Percentiles rank a stretch among this genome's conserved stretches.
These are phyloP conservation scores for Lasiodiplodia citricola DNA, from an alignment of 2,329 filamentous ascomycete species.

Conservation along the genomic window DNA sequence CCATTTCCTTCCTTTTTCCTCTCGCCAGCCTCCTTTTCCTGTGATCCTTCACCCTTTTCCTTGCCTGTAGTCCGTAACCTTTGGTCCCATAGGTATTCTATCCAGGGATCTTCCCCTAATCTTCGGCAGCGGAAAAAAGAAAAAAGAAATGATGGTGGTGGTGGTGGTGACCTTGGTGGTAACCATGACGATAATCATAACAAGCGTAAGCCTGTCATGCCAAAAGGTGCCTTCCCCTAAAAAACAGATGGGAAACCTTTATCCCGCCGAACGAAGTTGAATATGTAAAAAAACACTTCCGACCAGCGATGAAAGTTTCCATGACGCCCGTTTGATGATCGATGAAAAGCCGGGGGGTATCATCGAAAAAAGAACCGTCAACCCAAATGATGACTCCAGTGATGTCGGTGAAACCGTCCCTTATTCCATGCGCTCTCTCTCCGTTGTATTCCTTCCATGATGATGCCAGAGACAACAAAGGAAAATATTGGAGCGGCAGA, in stretches of 20 bases:
- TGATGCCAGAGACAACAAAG: not conserved
- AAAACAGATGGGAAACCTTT: not conserved
- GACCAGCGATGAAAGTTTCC: not conserved
- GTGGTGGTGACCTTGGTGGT: not conserved
- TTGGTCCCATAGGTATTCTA: not conserved
- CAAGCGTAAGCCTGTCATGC: not conserved
- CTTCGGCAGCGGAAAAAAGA: not conserved
- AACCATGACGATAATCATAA: not conserved
- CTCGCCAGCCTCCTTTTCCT: not conserved
- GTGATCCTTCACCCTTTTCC: not conserved
- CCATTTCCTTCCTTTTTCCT: constrained; percentile 5
- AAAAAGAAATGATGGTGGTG: not conserved
- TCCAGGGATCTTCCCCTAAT: not conserved
- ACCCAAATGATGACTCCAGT: constrained; percentile 19
- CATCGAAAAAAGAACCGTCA: constrained; percentile 8
- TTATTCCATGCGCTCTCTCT: constrained; percentile 9
- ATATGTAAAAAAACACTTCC: not conserved
- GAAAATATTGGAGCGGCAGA: not conserved
- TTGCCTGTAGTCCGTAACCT: not conserved
- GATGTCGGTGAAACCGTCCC: constrained; percentile 7
- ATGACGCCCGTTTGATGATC: not conserved
- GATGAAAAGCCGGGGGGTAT: constrained; percentile 13
- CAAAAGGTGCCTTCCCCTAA: not conserved
- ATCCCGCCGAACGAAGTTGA: not conserved
- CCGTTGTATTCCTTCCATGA: not conserved